These are phyloP conservation scores for Halenospora varia DNA, from an alignment of 495 filamentous ascomycete species.

Conservation along the genomic window DNA sequence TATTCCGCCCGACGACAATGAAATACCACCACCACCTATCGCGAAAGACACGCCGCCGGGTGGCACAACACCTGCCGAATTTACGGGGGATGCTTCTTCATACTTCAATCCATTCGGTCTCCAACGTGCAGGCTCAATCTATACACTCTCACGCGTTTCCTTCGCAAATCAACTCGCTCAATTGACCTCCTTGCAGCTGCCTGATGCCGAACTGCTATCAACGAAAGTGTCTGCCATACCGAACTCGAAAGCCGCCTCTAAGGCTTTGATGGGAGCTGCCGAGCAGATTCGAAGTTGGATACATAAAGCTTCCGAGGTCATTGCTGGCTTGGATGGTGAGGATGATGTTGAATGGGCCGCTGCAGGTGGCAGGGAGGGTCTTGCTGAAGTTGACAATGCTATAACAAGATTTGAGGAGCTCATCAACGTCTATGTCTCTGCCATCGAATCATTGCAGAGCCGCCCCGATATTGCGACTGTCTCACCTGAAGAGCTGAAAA, in stretches of 20 bases:
- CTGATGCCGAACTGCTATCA: constrained; percentile 74
- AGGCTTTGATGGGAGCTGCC: constrained; percentile 72
- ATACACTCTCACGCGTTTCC: constrained; percentile 82
- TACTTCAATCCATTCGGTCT: constrained; percentile 51
- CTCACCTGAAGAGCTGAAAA: constrained; percentile 59
- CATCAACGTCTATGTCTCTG: constrained; percentile 82
- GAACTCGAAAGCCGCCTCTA: constrained; percentile 72
- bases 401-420: constrained; percentile 81
- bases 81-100: constrained; percentile 34
- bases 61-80: constrained; percentile 29
- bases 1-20: constrained; percentile 29
- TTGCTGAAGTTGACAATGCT: constrained; percentile 84
- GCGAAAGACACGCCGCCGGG: constrained; percentile 44
- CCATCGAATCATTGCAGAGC: constrained; percentile 82
- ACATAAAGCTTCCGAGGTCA: constrained; percentile 78
- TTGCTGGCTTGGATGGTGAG: constrained; percentile 80
- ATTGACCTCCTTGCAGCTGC: constrained; percentile 78
- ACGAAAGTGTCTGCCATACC: constrained; percentile 78
- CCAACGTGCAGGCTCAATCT: constrained; percentile 72
- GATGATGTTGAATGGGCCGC: constrained; percentile 98
- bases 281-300: constrained; percentile 94
- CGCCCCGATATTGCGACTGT: constrained; percentile 73
- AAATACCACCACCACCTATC: constrained; percentile 34
- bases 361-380: constrained; percentile 81
- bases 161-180: constrained; percentile 89